Base-by-base conservation (phyloP, 2,329 filamentous ascomycete species). In the Monascus ruber region DNA sequence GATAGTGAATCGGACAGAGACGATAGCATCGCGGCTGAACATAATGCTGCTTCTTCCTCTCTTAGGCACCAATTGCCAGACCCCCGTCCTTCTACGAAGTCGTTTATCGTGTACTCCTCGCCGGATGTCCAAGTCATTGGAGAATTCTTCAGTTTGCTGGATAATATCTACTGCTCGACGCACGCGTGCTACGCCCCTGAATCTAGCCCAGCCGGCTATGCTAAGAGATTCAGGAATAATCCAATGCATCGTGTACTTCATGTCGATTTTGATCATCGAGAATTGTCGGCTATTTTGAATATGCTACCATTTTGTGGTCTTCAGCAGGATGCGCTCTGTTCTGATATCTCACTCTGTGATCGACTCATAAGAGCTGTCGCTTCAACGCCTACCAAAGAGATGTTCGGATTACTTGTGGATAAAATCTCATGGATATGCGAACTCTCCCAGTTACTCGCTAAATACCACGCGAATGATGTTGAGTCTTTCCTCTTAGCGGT, bases 221-320 rank as follows among this genome's bases (percentile, higher is more conserved):
- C 40, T 6, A 36, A 26, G 10, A 41, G 36, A 24, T 32, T 42
- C 27, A 42, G 28, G 24, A 26, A 6, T 4, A 10, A 36, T 5
- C 26, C 31, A 4, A 11, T 34, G n/a, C 32, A 26, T 7, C 33
- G 33, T 8, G 38, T 56, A 6, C 35, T 53, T 7, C 55, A 58
- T 43, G 45, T 53, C 31, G 49, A 55, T 34, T 55, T 58, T 34
- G 47, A 48, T 24, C 26, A 41, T 9, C 33, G 38, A 3, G 55
- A 58, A 42, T 42, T 52, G 35, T 36, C 37, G 17, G 48, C 50
- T 8, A 36, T 56, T 17, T 35, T 52, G 27, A 25, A 36, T 6
- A 34, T 52, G 4, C 11, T 55, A 35, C 39, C 35, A n/a, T 35
- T 35, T 45, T 34, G 43, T 40, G 40, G 42, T 4, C 34, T 39